These are phyloP conservation scores for Boletus fagicola DNA, from an alignment of 768 basidiomycete genomes.

Conservation along the genomic window DNA sequence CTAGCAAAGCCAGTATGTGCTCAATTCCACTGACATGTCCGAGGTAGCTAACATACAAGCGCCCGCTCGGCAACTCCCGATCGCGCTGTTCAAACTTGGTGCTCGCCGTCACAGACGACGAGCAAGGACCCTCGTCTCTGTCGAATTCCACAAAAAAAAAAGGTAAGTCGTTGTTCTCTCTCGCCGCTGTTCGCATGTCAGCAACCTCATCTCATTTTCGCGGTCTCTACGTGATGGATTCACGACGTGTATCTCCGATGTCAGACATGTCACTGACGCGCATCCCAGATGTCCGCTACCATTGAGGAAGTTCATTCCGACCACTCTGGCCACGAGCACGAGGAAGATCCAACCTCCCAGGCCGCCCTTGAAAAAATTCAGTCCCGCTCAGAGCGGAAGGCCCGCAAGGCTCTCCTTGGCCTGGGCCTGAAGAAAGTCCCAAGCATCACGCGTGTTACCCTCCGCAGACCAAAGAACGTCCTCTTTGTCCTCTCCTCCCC, in stretches of 20 bases:
- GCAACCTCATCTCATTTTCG: neutral
- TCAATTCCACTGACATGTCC: neutral
- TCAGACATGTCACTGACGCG: slow-evolving; percentile 26
- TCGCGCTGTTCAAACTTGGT: slow-evolving; percentile 14
- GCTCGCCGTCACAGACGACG: slow-evolving; percentile 36
- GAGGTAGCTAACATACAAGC: neutral
- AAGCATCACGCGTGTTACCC: slow-evolving; percentile 91
- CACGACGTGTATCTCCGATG: slow-evolving; percentile 28
- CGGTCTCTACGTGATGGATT: slow-evolving; percentile 29
- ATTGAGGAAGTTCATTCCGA: slow-evolving; percentile 84
- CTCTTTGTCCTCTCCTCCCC: slow-evolving; percentile 91
- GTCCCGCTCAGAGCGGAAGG: slow-evolving; percentile 92
- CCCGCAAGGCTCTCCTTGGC: slow-evolving; percentile 86
- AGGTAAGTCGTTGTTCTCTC: slow-evolving; percentile 17
- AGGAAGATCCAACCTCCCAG: slow-evolving; percentile 82
- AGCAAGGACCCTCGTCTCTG: slow-evolving; percentile 26
- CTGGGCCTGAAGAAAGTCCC: slow-evolving; percentile 92
- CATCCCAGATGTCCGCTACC: slow-evolving; percentile 60
- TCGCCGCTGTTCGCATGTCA: neutral
- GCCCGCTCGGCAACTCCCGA: slow-evolving; percentile 30
- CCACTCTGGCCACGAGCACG: slow-evolving; percentile 71
- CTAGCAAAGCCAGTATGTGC: neutral
- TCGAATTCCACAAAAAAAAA: slow-evolving; percentile 11
- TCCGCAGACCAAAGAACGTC: slow-evolving; percentile 94
- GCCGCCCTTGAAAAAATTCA: slow-evolving; percentile 91